Evolutionary conservation across 805 yeast species (phyloP), one percentile per base, ranked within the genome.

Genomic region (Trichomonascus vanleenenianus): DNA sequence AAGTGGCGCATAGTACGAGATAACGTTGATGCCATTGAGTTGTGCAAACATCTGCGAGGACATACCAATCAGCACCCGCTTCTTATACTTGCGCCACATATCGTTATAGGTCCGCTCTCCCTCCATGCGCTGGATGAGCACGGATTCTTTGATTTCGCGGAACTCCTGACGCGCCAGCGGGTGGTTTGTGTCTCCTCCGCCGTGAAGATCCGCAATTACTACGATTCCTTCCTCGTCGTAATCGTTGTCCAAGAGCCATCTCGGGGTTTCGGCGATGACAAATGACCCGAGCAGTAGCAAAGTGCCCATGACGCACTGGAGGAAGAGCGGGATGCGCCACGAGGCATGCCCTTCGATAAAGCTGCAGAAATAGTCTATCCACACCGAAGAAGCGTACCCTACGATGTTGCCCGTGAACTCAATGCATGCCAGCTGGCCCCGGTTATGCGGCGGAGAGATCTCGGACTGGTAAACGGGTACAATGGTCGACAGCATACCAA

Each of bases 21-120:
- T 85, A 43, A 89, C 91, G 59, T 88, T 89, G 64, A 88, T 89
- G 56, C 97, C 97, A 62, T 88, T 85, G 61, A 89, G 70, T 64
- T 89, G 96, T 2, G 97, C 96, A 71, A 89, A 87, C 69, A 86
- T 78, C 61, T 85, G 95, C 2, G 95, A 83, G 31, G 87, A 78
- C 79, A 93, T 86, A 2, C 95, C 96, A 51, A 89, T 84, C 31
- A 87, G 71, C 18, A 89, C 79, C 42, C 97, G 71, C 60, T 78
- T 78, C 51, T 79, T 79, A 63, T 89, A 89, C 49, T 83, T 70
- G 41, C 76, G 69, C 70, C 88, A 83, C 77, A 88, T 83, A 57
- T 85, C 84, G 3, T 71, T 56, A 62, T 86, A 86, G 4, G 85
- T 77, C 37, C 75, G 66, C 56, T 84, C 88, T 19, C 95, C 96